Conservation (phyloP, 768 basidiomycete species). For the Calocera cornea region DNA sequence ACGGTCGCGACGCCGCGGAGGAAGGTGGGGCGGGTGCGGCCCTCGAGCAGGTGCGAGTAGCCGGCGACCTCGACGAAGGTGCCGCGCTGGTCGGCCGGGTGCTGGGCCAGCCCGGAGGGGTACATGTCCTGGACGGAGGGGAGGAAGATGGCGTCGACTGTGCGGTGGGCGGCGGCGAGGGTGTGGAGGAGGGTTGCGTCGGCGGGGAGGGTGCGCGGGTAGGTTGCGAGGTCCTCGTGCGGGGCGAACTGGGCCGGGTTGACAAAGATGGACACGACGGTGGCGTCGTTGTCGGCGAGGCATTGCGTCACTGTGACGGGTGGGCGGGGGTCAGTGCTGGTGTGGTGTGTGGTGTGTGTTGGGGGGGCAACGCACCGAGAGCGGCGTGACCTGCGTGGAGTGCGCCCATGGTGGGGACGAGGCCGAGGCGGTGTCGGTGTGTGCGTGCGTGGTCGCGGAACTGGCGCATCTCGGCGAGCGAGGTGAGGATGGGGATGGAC, state of each 20-base stretch:
- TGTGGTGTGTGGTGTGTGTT: background rate
- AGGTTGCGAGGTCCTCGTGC: constrained; percentile 80
- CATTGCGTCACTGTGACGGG: constrained; percentile 52
- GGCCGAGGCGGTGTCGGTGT: constrained; percentile 59
- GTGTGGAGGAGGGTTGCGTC: constrained; percentile 52
- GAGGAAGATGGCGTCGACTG: constrained; percentile 58
- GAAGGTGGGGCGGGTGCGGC: constrained; percentile 71
- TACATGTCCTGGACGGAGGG: constrained; percentile 79
- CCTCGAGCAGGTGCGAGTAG: constrained; percentile 87
- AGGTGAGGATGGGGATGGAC: constrained; percentile 30
- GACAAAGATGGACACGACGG: constrained; percentile 91
- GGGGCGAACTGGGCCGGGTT: constrained; percentile 97
- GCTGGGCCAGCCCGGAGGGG: constrained; percentile 77
- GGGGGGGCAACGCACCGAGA: constrained; percentile 45
- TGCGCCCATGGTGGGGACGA: constrained; percentile 97
- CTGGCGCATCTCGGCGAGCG: constrained; percentile 45
- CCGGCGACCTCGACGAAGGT: constrained; percentile 90
- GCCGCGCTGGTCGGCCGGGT: constrained; percentile 58
- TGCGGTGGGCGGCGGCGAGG: constrained; percentile 27
- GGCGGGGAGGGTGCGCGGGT: constrained; percentile 69
- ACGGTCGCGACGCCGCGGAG: constrained; percentile 93
- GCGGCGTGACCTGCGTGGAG: constrained; percentile 86
- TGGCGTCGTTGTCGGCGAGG: constrained; percentile 63
- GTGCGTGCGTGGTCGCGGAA: constrained; percentile 61
- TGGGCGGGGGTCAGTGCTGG: background rate